These are phyloP conservation scores for Xerocomellus chrysenteron DNA, from an alignment of 768 basidiomycete species.

Conservation along the genomic window DNA sequence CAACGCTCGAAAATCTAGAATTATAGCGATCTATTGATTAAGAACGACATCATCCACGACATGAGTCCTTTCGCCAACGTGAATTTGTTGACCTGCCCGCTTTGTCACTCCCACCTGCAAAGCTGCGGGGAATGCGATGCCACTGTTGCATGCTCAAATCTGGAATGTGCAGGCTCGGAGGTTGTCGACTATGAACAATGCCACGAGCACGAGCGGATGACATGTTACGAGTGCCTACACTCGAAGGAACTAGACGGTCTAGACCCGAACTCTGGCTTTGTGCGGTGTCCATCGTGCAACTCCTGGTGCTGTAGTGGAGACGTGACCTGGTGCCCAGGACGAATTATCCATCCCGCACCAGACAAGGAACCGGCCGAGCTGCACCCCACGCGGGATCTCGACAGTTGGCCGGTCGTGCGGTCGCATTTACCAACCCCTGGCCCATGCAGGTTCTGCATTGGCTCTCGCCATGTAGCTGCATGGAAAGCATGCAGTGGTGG, in stretches of 20 bases:
- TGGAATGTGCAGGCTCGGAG: not conserved
- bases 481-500: not conserved
- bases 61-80: not conserved
- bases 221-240: not conserved
- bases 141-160: not conserved
- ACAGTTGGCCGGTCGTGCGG: not conserved
- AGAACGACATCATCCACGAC: not conserved
- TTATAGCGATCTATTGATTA: not conserved
- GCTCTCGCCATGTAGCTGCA: not conserved
- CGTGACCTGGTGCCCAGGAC: not conserved
- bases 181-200: not conserved
- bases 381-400: no score
- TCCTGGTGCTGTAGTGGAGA: not conserved
- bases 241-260: no score
- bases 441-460: not conserved
- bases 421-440: not conserved
- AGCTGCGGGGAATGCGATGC: not conserved
- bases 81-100: slow-evolving; percentile 4
- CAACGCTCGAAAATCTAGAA: not conserved
- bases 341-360: not conserved
- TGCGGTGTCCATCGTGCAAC: not conserved
- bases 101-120: not conserved
- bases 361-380: not conserved
- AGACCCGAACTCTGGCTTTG: not conserved
- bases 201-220: not conserved